Base-by-base conservation (phyloP, 1,284 basidiomycete genomes). In the Trametes sp. region DNA sequence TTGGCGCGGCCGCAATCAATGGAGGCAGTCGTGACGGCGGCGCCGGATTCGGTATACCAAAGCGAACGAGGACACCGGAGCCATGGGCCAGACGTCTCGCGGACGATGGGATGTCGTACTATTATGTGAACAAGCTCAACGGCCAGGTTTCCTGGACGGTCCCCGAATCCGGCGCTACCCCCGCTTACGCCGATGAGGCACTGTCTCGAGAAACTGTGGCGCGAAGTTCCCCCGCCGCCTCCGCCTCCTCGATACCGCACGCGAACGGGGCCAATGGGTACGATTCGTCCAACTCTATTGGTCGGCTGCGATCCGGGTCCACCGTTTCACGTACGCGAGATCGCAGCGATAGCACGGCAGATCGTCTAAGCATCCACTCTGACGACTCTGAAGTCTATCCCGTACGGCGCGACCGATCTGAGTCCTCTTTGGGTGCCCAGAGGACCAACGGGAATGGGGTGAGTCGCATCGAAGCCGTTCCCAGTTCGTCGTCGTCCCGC, bases 81-180 rank as follows among this genome's bases (percentile, higher is more conserved):
- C 89, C 89, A 9, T 96, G 95, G 95, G 78, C 88, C 23, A 86
- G 86, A 66, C 87, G 88, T 53, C 81, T 94, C 52, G 90, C 90
- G 24, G 92, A 95, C 70, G 94, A 96, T 71, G 94, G 94, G n/a
- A 80, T 87, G 74, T 86, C 88, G 1, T 93, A 90, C 75, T 94
- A 87, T 74, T 96, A 93, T 75, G 77, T 84, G 74, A 95, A 96
- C 80, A 87, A 84, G 67, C 72, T 83, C 19, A 91, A 89, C 58
- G 89, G 90, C 24, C 80, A 87, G 63, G 78, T 88, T 28, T 84
- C 84, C 52, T 92, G 90, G 92, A 87, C 85, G 1, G 78, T 86
- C 36, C 88, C 89, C 4, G 70, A 70, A n/a, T 33, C 70, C 5
- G 56, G 57, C 24, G 59, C 65, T 2, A 57, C 68, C 13, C 54